A percentile compares a stretch with the other conserved stretches of the same genome.
phyloP scores from a whole-genome alignment of 1,284 basidiomycete genomes.

The Puccinia hordei region DNA sequence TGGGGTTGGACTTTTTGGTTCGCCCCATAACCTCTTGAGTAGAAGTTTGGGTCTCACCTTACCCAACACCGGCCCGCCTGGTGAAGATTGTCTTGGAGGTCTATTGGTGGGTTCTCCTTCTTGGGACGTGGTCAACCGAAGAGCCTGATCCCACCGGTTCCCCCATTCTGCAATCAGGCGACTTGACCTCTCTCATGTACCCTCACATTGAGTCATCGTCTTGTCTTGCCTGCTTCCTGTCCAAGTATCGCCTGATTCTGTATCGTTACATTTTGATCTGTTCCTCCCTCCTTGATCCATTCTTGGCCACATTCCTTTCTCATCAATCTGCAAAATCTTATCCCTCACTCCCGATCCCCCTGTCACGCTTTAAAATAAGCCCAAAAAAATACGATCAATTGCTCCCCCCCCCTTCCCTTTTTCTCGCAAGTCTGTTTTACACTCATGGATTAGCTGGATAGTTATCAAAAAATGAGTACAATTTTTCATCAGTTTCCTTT shows the following conservation, averaged over 20 bases:
- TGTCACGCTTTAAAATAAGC: no score
- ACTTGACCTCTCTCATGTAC: not conserved
- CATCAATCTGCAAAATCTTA: no score
- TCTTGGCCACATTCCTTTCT: no score
- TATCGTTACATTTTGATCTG: not conserved
- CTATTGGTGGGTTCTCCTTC: slow-evolving; percentile 16
- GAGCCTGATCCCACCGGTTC: slow-evolving; percentile 4
- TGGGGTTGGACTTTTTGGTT: slow-evolving; percentile 28
- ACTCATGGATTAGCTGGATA: slow-evolving; percentile 25
- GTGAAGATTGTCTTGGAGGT: slow-evolving; percentile 31
- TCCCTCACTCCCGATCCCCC: no score
- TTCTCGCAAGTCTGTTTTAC: not conserved
- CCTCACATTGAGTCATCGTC: no score
- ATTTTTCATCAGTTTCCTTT: not conserved
- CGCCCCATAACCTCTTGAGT: slow-evolving; percentile 37
- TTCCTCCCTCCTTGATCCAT: no score
- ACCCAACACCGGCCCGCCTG: not conserved
- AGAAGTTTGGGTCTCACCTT: slow-evolving; percentile 33
- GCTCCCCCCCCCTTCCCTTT: no score
- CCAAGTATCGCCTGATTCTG: not conserved
- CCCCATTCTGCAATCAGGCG: not conserved
- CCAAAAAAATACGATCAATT: no score
- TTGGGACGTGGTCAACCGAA: slow-evolving; percentile 37
- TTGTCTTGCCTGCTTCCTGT: no score
- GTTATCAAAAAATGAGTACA: slow-evolving; percentile 4